phyloP scores from a whole-genome alignment of 2,329 filamentous ascomycete species.

The Verticillium nonalfalfae region DNA sequence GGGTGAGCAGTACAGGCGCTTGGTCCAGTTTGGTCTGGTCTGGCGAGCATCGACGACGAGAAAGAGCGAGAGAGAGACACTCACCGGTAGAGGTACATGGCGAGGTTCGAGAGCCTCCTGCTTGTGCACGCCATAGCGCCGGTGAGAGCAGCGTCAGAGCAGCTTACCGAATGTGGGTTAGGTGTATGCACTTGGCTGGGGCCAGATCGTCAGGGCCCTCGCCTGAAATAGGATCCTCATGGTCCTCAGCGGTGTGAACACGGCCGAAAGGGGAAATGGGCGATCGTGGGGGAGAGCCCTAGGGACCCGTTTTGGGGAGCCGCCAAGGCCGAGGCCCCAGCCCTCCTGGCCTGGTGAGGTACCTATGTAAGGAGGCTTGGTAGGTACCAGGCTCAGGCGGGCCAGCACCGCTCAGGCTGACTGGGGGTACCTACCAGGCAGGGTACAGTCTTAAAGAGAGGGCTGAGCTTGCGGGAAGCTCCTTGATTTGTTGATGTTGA shows the following conservation, averaged over 20 bases:
- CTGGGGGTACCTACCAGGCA: too few relatives aligned
- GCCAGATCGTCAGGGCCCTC: neutral
- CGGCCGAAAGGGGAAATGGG: neutral
- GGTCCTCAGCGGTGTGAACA: neutral
- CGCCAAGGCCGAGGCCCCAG: too few relatives aligned
- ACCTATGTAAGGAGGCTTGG: too few relatives aligned
- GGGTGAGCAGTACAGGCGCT: neutral
- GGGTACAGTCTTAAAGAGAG: neutral
- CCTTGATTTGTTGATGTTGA: neutral
- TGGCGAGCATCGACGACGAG: too few relatives aligned
- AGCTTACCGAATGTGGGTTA: too few relatives aligned
- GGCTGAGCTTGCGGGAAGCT: neutral
- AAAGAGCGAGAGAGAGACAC: neutral
- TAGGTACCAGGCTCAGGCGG: too few relatives aligned
- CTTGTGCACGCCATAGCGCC: too few relatives aligned
- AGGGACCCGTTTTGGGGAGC: neutral
- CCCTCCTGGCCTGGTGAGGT: too few relatives aligned
- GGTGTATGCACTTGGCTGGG: too few relatives aligned
- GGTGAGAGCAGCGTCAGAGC: too few relatives aligned
- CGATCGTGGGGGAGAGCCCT: neutral
- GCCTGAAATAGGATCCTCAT: neutral
- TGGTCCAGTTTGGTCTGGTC: neutral
- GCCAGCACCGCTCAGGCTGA: too few relatives aligned
- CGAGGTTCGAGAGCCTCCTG: neutral
- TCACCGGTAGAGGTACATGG: neutral